phyloP scores from a whole-genome alignment of 2,329 filamentous ascomycete genomes.

The Fusarium sp. region DNA sequence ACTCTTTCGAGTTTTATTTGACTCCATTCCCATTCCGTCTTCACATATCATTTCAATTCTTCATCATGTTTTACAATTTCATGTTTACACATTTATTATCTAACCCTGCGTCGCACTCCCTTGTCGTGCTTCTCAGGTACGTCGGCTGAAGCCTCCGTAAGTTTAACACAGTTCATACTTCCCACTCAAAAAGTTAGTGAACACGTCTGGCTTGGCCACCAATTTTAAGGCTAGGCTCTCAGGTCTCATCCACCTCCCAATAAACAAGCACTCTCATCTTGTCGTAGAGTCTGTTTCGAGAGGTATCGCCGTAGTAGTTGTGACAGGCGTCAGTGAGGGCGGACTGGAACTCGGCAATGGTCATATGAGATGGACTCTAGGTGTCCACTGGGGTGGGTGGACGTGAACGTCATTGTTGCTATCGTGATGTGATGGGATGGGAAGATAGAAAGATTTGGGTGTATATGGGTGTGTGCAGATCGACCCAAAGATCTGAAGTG shows the following conservation, averaged over 20 bases:
- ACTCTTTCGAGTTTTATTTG: too few species aligned
- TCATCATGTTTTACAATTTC: too few species aligned
- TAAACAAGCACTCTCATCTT: not conserved
- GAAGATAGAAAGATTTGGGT: not conserved
- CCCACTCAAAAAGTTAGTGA: not conserved
- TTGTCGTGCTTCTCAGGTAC: too few species aligned
- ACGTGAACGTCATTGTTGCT: not conserved
- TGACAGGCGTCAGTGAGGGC: not conserved
- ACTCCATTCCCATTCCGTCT: too few species aligned
- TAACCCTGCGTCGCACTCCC: too few species aligned
- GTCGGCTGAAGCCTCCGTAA: too few species aligned
- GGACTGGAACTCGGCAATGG: not conserved
- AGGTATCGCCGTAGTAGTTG: not conserved
- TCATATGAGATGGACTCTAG: not conserved
- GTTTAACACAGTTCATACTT: too few species aligned
- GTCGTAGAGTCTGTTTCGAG: not conserved
- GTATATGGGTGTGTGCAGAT: not conserved
- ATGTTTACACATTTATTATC: too few species aligned
- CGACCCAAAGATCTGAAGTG: not conserved
- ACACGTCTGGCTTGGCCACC: not conserved
- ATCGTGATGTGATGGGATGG: not conserved
- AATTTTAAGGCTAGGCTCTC: not conserved
- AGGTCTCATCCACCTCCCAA: not conserved
- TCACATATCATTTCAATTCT: too few species aligned
- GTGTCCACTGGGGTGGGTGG: not conserved